These are phyloP conservation scores for Podospora bellae-mahoneyi DNA, from an alignment of 495 filamentous ascomycete species.

Conservation along the genomic window DNA sequence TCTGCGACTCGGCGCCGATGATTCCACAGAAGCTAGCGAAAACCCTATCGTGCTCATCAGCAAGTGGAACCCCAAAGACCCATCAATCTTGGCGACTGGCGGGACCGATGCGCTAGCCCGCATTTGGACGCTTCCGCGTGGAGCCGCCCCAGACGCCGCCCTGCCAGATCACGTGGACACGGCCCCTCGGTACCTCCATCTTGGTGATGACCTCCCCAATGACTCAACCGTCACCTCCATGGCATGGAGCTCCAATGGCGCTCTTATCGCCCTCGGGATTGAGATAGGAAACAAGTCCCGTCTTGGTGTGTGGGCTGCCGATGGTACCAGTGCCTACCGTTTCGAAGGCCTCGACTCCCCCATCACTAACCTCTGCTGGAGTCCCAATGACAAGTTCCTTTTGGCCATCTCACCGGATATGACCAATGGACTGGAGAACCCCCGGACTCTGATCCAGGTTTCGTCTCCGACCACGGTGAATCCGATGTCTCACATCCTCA, in stretches of 20 bases:
- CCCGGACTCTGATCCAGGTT: slow-evolving; percentile 48
- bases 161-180: slow-evolving; percentile 45
- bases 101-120: slow-evolving; percentile 75
- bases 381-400: slow-evolving; percentile 50
- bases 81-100: slow-evolving; percentile 68
- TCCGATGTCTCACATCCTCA: slow-evolving; percentile 40
- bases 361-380: slow-evolving; percentile 60
- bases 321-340: slow-evolving; percentile 49
- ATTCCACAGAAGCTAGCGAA: slow-evolving; percentile 49
- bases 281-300: slow-evolving; percentile 59
- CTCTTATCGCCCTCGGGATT: slow-evolving; percentile 65
- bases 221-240: slow-evolving; percentile 57
- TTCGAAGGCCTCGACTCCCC: slow-evolving; percentile 49
- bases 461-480: slow-evolving; percentile 43
- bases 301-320: slow-evolving; percentile 63
- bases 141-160: slow-evolving; percentile 44
- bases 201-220: slow-evolving; percentile 45
- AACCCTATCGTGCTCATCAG: slow-evolving; percentile 61
- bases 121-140: slow-evolving; percentile 68
- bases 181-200: slow-evolving; percentile 36
- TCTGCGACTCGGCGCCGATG: slow-evolving; percentile 57
- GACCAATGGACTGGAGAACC: slow-evolving; percentile 32
- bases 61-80: slow-evolving; percentile 74
- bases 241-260: slow-evolving; percentile 68
- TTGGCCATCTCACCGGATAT: slow-evolving; percentile 52